A percentile compares a stretch with the other conserved stretches of the same genome.
Conservation (phyloP, 1,284 basidiomycete species). For the Entoloma clypeatum region DNA sequence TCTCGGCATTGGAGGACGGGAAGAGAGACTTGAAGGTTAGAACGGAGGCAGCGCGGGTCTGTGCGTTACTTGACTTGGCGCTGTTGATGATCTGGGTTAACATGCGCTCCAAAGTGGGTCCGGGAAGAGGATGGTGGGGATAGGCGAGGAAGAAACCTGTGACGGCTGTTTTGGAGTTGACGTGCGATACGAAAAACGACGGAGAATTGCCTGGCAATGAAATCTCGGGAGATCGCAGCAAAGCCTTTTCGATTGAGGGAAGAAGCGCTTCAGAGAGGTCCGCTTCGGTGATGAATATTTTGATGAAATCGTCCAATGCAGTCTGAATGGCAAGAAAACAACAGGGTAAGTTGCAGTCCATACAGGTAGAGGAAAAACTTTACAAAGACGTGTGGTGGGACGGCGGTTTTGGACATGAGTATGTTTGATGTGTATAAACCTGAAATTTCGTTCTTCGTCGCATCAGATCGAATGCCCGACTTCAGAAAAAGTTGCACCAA, state of each 20-base stretch:
- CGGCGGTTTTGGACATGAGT: constrained; percentile 53
- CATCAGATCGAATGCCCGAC: constrained; percentile 2
- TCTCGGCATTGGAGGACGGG: constrained; percentile 24
- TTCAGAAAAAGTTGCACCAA: neutral
- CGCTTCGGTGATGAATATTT: constrained; percentile 42
- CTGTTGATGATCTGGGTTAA: constrained; percentile 64
- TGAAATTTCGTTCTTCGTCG: constrained; percentile 47
- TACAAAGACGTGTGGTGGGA: constrained; percentile 50
- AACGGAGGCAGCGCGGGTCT: constrained; percentile 58
- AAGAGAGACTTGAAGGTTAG: constrained; percentile 60
- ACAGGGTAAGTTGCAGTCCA: too few relatives aligned
- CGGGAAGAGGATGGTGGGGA: constrained; percentile 46
- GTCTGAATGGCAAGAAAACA: constrained; percentile 30
- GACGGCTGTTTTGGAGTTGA: constrained; percentile 38
- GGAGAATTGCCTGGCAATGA: constrained; percentile 50
- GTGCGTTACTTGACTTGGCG: constrained; percentile 74
- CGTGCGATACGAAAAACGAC: constrained; percentile 3
- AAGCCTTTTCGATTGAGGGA: constrained; percentile 68
- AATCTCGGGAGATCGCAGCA: constrained; percentile 72
- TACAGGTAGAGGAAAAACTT: constrained; percentile 14
- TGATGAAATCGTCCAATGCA: constrained; percentile 61
- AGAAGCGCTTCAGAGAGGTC: constrained; percentile 53
- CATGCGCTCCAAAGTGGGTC: constrained; percentile 60
- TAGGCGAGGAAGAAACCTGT: constrained; percentile 57
- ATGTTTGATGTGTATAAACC: constrained; percentile 48